Base-by-base conservation (phyloP, 805 yeast species). In the Cyberlindnera mycetangii region DNA sequence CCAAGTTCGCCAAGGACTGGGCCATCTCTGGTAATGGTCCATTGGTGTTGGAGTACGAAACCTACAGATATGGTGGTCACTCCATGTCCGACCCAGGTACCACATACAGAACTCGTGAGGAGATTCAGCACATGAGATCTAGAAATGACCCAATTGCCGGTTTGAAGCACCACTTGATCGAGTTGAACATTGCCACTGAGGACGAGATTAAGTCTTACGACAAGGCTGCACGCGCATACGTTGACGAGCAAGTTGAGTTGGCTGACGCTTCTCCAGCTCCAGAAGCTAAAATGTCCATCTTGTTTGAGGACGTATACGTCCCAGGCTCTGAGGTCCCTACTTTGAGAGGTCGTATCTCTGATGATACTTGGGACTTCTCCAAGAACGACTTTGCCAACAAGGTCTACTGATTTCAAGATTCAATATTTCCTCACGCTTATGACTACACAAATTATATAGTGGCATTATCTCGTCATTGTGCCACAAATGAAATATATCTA, bases 1-100 rank as follows among this genome's bases (percentile, higher is more conserved):
- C 97, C 60, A 87, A 85, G 72, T 93, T 87, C 62, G 98, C 98
- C 64, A 90, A 89, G 76, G 96, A 92, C 70, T 93, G 95, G 96
- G 76, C 87, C 69, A 76, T 85, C 51, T 73, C 83, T 50, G 97
- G 96, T 64, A 90, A 92, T 64, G 99, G 98, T 54, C 99, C 99
- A 54, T 72, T 93, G 58, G 96, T 93, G 43, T 66, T 93, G 58
- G 99, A 93, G 78, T 93, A 85, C 73, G 97, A 90, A 76, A 93
- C 99, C 60, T 93, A 93, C 76, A 86, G 99, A 79, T 93, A 93
- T 70, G 98, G 98, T 77, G 99, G 99, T 70, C 99, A 93, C 82
- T 93, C 99, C 59, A 93, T 93, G 98, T 92, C 98, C 58, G 99
- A 93, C 74, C 99, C 99, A 64, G 99, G 99, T 79, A 93, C 99